Evolutionary conservation across 2,329 filamentous ascomycete genomes (phyloP), one percentile per base, ranked within the genome.

Genomic region (Trichoderma oligosporum): DNA sequence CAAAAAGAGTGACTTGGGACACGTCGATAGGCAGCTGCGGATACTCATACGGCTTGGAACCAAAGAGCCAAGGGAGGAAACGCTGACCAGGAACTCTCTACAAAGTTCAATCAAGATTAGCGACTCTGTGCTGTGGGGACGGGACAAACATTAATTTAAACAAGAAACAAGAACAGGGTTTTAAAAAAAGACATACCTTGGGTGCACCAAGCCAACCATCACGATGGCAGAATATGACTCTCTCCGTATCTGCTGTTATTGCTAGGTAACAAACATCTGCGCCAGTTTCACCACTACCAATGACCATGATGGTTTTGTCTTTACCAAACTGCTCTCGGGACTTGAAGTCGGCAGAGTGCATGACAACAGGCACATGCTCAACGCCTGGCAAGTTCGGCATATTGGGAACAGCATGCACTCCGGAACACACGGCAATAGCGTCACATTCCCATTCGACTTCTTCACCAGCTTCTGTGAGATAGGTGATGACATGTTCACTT

Each of bases 261-360:
- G 74, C 74, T 18, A 77, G 66, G 51, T 76, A 67, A 8, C 68
- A 68, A 22, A 78, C 61, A 42, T 78, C 75, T 59, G 74, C 72
- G 7, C 67, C 72, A 0, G 75, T 77, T 59, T 78, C 76, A 7
- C 76, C 74, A 9, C 66, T 70, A 1, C 75, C 76, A 4, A 78
- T 59, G 48, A 78, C 66, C 58, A 78, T 59, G 18, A 78, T 69
- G 7, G 72, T 71, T 29, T 69, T 74, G 11, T 66, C 66, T 6
- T 65, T 52, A 16, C 72, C 72, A 55, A 78, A 74, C 58, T 77
- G 71, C 31, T 65, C 61, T 8, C 70, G 67, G 1, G 57, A 63
- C 65, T 78, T 77, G 63, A 78, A 67, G 20, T 73, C 59, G 1
- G 73, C 73, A 5, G 76, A 77, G 57, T 78, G 75, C 41, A 76